Base-by-base conservation (phyloP, 1,284 basidiomycete species). In the Moesziomyces sp. region DNA sequence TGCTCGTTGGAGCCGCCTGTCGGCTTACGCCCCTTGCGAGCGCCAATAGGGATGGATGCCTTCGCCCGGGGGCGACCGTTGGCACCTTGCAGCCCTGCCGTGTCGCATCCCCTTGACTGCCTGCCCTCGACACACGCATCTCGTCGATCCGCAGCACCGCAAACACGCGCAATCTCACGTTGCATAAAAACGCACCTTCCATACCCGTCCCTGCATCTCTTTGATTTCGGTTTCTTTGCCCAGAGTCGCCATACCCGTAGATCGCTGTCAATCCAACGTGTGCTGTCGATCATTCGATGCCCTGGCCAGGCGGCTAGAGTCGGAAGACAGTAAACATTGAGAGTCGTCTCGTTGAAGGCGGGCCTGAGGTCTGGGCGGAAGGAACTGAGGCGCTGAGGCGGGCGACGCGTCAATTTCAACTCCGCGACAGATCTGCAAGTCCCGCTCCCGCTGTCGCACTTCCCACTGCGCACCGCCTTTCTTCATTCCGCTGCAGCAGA, bases 141-240 rank as follows among this genome's bases (percentile, higher is more conserved):
- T 34, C 30, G 30, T 34, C 30, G 30, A 34, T 34, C 30, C 13
- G 30, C 30, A 34, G 30, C 30, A 34, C 9, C 30, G 30, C 30
- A 34, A 34, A 34, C 30, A 40, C 38, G 14, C 13, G 11, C 19
- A 46, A 43, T 46, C 45, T n/a, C 50, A 52, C 46, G 45, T 10
- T 58, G 58, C 58, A 59, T 48, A 23, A 47, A 52, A 40, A 4
- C 52, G 58, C 46, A 45, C 28, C 46, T 30, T 24, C n/a, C 58
- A 60, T 60, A 49, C 52, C 58, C 42, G 51, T 49, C 51, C 58
- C 23, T 47, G 14, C 44, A 9, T 59, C 24, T 30, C 19, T 13
- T 19, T 21, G 30, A 46, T 21, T 2, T 21, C n/a, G 11, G 6
- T 35, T 47, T 5, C 35, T 6, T 26, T 30, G 16, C 23, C 14